Evolutionary conservation across 2,329 filamentous ascomycete species (phyloP).

Genomic region (Coccinonectria pachysandricola): DNA sequence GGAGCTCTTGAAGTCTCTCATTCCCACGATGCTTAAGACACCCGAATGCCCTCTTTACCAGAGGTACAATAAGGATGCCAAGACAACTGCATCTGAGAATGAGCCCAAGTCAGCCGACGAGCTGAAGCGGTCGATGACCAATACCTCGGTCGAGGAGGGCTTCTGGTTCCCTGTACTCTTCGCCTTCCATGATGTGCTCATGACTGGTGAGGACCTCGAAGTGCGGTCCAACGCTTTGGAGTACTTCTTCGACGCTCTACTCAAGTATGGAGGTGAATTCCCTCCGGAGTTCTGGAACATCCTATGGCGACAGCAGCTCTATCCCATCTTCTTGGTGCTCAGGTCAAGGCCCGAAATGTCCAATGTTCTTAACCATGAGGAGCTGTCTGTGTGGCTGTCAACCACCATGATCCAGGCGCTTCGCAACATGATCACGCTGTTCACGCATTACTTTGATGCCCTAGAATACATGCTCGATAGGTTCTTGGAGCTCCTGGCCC

Average conservation of each 20-base stretch:
- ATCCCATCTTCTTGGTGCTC: conserved; percentile 96
- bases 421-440: conserved; percentile 95
- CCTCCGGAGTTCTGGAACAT: conserved; percentile 97
- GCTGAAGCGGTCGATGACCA: conserved; percentile 48
- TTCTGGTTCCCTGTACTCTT: conserved; percentile 99
- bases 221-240: conserved; percentile 84
- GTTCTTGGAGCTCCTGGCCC: conserved; percentile 86
- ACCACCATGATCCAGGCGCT: conserved; percentile 99
- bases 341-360: conserved; percentile 95
- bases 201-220: conserved; percentile 97
- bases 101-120: conserved; percentile 33
- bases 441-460: conserved; percentile 95
- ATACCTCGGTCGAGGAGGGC: conserved; percentile 88
- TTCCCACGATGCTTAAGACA: conserved; percentile 89
- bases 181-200: conserved; percentile 95
- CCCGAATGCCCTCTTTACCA: conserved; percentile 87
- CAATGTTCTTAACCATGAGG: conserved; percentile 90
- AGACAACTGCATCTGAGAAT: conserved; percentile 32
- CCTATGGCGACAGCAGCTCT: conserved; percentile 90
- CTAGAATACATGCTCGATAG: conserved; percentile 96
- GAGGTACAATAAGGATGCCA: conserved; percentile 33
- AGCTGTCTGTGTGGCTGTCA: conserved; percentile 95
- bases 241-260: conserved; percentile 91
- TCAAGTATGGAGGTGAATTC: conserved; percentile 84
- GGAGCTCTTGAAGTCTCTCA: conserved; percentile 85